These are phyloP conservation scores for Apiospora arundinis DNA, from an alignment of 2,329 filamentous ascomycete species.

Conservation along the genomic window DNA sequence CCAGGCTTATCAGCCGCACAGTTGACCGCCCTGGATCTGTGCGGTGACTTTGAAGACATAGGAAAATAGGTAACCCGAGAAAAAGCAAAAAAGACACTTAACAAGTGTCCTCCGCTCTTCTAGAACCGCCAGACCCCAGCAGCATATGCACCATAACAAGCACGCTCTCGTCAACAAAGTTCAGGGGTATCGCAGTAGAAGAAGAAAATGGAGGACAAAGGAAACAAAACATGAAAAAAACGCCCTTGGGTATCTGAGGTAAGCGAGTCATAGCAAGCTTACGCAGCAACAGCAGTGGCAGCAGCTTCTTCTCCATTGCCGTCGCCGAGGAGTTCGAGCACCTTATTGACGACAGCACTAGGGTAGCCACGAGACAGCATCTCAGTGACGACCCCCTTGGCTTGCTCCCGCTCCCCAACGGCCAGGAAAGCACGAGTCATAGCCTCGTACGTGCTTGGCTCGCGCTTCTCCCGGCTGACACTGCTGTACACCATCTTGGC, in stretches of 20 bases:
- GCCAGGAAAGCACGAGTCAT: slow-evolving; percentile 95
- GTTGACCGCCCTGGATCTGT: slow-evolving; percentile 5
- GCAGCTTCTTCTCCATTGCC: slow-evolving; percentile 49
- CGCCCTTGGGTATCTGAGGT: not conserved
- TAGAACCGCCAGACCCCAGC: slow-evolving; percentile 33
- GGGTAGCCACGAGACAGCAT: slow-evolving; percentile 93
- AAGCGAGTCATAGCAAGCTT: not conserved
- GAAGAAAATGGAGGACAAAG: slow-evolving; percentile 37
- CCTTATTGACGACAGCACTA: slow-evolving; percentile 89
- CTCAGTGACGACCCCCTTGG: slow-evolving; percentile 82
- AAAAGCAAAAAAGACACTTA: not conserved
- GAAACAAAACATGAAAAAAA: slow-evolving; percentile 29
- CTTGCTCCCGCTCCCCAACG: slow-evolving; percentile 78
- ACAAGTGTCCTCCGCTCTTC: slow-evolving; percentile 30
- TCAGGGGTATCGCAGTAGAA: slow-evolving; percentile 42
- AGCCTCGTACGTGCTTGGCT: slow-evolving; percentile 97
- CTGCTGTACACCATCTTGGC: slow-evolving; percentile 79
- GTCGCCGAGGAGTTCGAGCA: slow-evolving; percentile 83
- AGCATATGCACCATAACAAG: slow-evolving; percentile 26
- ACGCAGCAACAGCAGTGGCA: slow-evolving; percentile 27
- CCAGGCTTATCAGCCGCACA: slow-evolving; percentile 21
- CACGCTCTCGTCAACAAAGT: slow-evolving; percentile 25
- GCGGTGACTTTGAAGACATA: not conserved
- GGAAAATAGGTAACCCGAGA: not conserved
- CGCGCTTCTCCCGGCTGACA: slow-evolving; percentile 79